Evolutionary conservation across 2,329 filamentous ascomycete species (phyloP), one percentile per base, ranked within the genome.

Genomic region (Aspergillus sp.): DNA sequence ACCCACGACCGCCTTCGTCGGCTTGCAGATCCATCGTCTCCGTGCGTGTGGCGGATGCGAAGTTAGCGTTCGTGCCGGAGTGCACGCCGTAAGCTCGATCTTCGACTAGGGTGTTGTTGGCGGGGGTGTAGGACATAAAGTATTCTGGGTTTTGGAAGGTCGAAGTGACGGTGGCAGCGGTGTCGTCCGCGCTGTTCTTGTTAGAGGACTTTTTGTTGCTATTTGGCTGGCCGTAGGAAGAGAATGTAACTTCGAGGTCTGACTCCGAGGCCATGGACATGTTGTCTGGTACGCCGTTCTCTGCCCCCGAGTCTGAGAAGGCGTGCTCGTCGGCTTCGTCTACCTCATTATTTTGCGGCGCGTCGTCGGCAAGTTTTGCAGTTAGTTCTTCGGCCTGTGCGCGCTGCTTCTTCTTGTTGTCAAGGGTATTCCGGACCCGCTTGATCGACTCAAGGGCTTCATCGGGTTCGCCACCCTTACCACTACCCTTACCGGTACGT

Each of bases 111-210:
- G 93, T 95, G 66, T 85, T 84, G 43, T 86, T 87, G 61, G 90
- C 88, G 0, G 95, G 95, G 1, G 86, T 90, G 81, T 99, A 99
- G 9, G 91, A 90, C 92, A 99, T 98, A 86, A 96, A 99, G 66
- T 95, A 86, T 45, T 97, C 93, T 0, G 87, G 84, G 72, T 97
- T 93, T 70, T 90, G 86, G 83, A 87, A 96, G 46, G 87, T 84
- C 12, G 77, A 56, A 41, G 70, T 57, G 50, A 43, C 21, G 68
- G 33, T 31, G 27, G 27, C 27, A 31, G 27, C 14, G 19, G 61
- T 84, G 35, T 27, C 19, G 68, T 79, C 84, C 74, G 80, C 84
- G 70, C 74, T 86, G 73, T 77, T 79, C 39, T 78, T 78, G 17
- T 15, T 48, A 4, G 44, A 47, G 43, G 52, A 44, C 35, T 48